Evolutionary conservation across 192 early-diverging fungal genomes (phyloP).

Genomic region (Mortierella hygrophila): DNA sequence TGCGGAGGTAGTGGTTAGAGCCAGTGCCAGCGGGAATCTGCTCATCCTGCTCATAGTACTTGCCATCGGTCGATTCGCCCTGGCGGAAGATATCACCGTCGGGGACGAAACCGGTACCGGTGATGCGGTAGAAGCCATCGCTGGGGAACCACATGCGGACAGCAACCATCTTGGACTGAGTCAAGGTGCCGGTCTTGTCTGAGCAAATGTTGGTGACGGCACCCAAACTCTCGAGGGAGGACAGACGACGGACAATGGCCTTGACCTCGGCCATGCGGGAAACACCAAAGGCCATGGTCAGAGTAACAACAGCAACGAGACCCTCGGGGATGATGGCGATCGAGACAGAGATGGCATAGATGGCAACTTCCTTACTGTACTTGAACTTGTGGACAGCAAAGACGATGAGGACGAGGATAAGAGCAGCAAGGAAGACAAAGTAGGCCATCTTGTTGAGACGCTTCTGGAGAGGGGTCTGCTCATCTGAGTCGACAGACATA

Average conservation of each 20-base stretch:
- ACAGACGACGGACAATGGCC: constrained; percentile 91
- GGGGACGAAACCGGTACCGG: constrained; percentile 74
- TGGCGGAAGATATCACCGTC: constrained; percentile 61
- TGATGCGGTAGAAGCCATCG: constrained; percentile 77
- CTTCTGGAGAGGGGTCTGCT: constrained; percentile 78
- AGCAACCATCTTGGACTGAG: constrained; percentile 94
- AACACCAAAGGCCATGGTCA: constrained; percentile 95
- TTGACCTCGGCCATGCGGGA: constrained; percentile 84
- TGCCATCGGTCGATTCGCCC: constrained; percentile 42
- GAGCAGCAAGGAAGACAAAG: constrained; percentile 79
- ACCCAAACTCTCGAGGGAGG: constrained; percentile 91
- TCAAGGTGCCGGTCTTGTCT: constrained; percentile 95
- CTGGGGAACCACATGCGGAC: constrained; percentile 85
- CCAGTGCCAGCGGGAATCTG: constrained; percentile 27
- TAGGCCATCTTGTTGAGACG: constrained; percentile 81
- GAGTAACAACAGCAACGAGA: constrained; percentile 91
- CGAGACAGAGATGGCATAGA: constrained; percentile 88
- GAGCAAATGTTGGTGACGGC: constrained; percentile 96
- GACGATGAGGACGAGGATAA: constrained; percentile 84
- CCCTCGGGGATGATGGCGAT: constrained; percentile 97
- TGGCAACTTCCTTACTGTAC: constrained; percentile 67
- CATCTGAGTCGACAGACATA: constrained; percentile 62
- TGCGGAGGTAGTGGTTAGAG: constrained; percentile 58
- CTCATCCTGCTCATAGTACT: constrained; percentile 45
- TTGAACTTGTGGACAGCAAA: constrained; percentile 82